Evolutionary conservation across 805 yeast species (phyloP), one percentile per base, ranked within the genome.

Genomic region (Tetrapisispora namnaoensis): DNA sequence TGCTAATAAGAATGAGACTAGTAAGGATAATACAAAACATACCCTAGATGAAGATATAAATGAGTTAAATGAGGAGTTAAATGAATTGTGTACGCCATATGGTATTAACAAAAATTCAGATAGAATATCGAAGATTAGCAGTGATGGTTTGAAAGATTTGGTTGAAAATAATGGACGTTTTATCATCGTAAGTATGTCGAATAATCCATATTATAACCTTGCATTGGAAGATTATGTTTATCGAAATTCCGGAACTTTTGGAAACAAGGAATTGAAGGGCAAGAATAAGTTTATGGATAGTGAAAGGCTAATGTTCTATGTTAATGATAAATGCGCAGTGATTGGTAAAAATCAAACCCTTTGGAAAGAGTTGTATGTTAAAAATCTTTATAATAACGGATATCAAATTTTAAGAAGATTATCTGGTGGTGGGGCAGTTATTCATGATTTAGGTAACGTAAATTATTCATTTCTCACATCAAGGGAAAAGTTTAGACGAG

Each of bases 341-440:
- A 72, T 93, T 13, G 99, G 99, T 0, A 88, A 95, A 60, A 93
- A 93, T 61, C 99, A 93, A 66, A 93, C 89, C 53, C 95, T 96
- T 2, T 91, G 91, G 87, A 78, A 80, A 50, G 99, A 93, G 62
- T 75, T 81, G 37, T 85, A 86, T 57, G 49, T 93, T 2, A 73
- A 78, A 0, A 59, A 78, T 14, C 67, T 86, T 5, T 67, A 73
- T 4, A 55, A 70, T 0, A 63, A 76, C 3, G 69, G 70, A 2
- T 73, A 86, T 24, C 91, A 95, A 0, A 60, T 90, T 8, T 61
- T 93, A 6, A 71, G 99, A 55, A 71, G 99, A 49, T 70, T 76
- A 44, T 82, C 93, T 9, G 99, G 99, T 0, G 99, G 99, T 1
- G 99, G 99, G 0, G 80, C 97, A 0, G 99, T 93, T 1, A 95